Evolutionary conservation across 2,329 filamentous ascomycete species (phyloP).

Genomic region (Microcyclospora tardicrescens): DNA sequence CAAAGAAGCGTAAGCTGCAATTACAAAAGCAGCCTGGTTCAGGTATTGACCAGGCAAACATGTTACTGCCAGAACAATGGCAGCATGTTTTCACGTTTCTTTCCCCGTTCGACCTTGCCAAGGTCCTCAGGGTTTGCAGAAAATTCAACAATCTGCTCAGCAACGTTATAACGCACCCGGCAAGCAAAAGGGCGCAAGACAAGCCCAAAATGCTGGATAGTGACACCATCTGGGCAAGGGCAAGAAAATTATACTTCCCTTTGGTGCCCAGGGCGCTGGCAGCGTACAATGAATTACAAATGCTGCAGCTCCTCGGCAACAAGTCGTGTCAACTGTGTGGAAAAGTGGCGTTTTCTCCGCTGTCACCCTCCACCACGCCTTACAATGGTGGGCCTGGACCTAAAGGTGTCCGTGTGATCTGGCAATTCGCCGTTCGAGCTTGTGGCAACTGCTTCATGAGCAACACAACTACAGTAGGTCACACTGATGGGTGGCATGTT

Average conservation of each 20-base stretch:
- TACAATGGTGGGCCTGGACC: conserved; percentile 51
- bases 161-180: conserved; percentile 5
- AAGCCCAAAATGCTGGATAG: conserved; percentile 35
- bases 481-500: neutral
- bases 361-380: conserved; percentile 23
- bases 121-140: conserved; percentile 20
- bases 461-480: neutral
- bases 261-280: conserved; percentile 56
- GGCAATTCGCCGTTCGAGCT: conserved; percentile 54
- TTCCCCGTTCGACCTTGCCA: conserved; percentile 20
- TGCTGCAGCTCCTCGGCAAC: conserved; percentile 60
- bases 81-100: conserved; percentile 22
- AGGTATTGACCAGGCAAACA: neutral
- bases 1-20: conserved; percentile 13
- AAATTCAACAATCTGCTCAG: conserved; percentile 19
- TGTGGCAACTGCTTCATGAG: conserved; percentile 52
- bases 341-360: conserved; percentile 22
- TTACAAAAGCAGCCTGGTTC: neutral
- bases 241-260: conserved; percentile 52
- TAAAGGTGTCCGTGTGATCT: conserved; percentile 50
- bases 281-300: conserved; percentile 55
- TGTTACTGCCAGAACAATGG: conserved; percentile 16
- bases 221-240: conserved; percentile 57
- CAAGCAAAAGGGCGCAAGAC: conserved; percentile 6
- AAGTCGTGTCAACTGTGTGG: conserved; percentile 56